Base-by-base conservation (phyloP, 768 basidiomycete genomes). In the Trametes coccinea region DNA sequence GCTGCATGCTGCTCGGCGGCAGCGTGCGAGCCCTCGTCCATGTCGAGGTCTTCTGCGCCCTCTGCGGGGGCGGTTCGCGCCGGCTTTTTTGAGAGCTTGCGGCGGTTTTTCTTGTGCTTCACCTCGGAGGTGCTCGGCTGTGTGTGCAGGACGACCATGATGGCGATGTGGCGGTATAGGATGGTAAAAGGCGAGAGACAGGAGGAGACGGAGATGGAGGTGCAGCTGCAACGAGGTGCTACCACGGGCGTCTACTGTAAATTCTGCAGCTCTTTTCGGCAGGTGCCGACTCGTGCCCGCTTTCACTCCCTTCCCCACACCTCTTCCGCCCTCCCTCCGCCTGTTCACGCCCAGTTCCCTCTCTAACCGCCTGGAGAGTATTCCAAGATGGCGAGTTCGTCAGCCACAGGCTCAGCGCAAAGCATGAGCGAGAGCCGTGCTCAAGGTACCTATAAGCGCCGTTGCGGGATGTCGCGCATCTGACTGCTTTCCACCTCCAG, bases 61-160 rank as follows among this genome's bases (percentile, higher is more conserved):
- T 60, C 66, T 30, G 54, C 63, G 27, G 59, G 53, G 8, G 63
- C 59, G 46, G 69, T 60, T 16, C 51, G 60, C 45, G 63, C 46
- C 9, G 62, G 53, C 66, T 78, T 82, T 74, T 79, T 84, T 50
- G 70, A 53, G 53, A 79, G 64, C 62, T 78, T 77, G 59, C 80
- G 77, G 45, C 81, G 74, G 22, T 71, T 80, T 67, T 82, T 84
- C 66, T 78, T 80, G 54, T 70, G 75, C 16, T 72, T 54, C 29
- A 66, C 68, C 31, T 76, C 65, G 34, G 73, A 74, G 9, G 69
- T 71, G 47, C 67, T 73, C 16, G 74, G 69, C 8, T 67, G 66
- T 27, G 76, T 61, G 54, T 77, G 78, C 17, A 76, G 71, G 63
- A 78, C 80, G 59, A 78, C 80, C 81, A 81, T 76, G 53, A 41